phyloP scores from a whole-genome alignment of 805 yeast species.

The Starmerella lactis-condensi region DNA sequence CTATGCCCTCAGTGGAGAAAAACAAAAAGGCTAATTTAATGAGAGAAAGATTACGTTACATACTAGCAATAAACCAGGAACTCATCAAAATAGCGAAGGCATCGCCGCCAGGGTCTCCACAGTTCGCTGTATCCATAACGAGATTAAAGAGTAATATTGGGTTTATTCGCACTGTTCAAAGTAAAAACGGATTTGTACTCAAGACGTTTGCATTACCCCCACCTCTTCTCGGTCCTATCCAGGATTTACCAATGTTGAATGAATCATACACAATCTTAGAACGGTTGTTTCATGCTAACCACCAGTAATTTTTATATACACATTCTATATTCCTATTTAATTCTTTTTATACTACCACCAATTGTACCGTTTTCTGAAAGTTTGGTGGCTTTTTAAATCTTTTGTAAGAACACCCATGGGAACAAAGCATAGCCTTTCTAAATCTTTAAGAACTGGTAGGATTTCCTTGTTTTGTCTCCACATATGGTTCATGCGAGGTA shows the following conservation, averaged over 20 bases:
- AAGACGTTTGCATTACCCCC: constrained; percentile 13
- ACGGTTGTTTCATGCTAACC: constrained; percentile 14
- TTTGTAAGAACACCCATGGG: too few species aligned
- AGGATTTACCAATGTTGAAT: constrained; percentile 18
- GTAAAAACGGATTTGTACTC: background rate
- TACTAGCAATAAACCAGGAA: constrained; percentile 15
- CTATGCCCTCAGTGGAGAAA: too few species aligned
- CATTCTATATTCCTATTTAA: too few species aligned
- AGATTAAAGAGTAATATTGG: constrained; percentile 22
- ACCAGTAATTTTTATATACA: too few species aligned
- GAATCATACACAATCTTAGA: constrained; percentile 21
- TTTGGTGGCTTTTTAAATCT: too few species aligned
- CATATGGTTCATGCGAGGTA: too few species aligned
- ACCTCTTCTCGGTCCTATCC: constrained; percentile 20
- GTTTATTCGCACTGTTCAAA: background rate
- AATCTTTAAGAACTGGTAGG: too few species aligned
- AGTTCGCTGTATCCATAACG: constrained; percentile 18
- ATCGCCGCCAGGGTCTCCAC: constrained; percentile 4
- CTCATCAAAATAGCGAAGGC: constrained; percentile 9
- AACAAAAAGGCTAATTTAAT: background rate
- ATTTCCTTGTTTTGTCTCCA: too few species aligned
- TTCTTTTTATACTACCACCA: too few species aligned
- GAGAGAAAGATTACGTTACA: constrained; percentile 6
- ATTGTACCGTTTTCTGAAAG: too few species aligned
- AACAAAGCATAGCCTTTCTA: too few species aligned